phyloP scores from a whole-genome alignment of 805 yeast genomes.

The Metschnikowia drakensbergensis region DNA sequence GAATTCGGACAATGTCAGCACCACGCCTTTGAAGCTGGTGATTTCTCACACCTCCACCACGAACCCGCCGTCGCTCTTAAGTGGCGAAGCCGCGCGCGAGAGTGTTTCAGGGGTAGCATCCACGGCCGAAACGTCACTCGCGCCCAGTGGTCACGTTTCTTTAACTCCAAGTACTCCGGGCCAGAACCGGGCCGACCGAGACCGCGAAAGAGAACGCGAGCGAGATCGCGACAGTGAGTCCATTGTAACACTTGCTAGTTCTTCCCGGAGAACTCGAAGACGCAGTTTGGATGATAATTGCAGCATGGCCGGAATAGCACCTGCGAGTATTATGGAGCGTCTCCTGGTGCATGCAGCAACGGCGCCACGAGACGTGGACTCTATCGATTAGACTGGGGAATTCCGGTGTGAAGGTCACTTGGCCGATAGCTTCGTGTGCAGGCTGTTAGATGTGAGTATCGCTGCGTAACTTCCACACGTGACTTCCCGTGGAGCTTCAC shows the following conservation, averaged over 20 bases:
- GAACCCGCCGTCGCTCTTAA: conserved; percentile 37
- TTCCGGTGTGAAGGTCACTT: no score
- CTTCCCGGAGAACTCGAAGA: conserved; percentile 36
- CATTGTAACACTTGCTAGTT: conserved; percentile 41
- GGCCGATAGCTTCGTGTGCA: no score
- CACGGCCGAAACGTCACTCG: conserved; percentile 49
- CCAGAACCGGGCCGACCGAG: conserved; percentile 8
- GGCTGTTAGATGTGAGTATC: no score
- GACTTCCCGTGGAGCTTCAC: no score
- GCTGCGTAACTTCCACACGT: no score
- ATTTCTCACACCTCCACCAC: conserved; percentile 38
- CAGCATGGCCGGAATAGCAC: conserved; percentile 66
- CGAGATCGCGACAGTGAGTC: conserved; percentile 40
- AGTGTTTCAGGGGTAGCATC: conserved; percentile 36
- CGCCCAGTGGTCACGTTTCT: conserved; percentile 35
- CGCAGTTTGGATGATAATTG: conserved; percentile 53
- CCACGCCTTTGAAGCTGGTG: conserved; percentile 46
- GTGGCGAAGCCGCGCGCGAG: conserved; percentile 29
- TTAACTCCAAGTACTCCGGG: conserved; percentile 13
- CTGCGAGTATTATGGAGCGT: conserved; percentile 66
- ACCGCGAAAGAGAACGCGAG: conserved; percentile 15
- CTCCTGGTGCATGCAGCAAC: conserved; percentile 33
- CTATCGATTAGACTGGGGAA: background rate
- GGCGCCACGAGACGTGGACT: conserved; percentile 16
- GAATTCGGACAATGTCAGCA: conserved; percentile 40